phyloP scores from a whole-genome alignment of 2,329 filamentous ascomycete genomes.

The Aureobasidium subglaciale region DNA sequence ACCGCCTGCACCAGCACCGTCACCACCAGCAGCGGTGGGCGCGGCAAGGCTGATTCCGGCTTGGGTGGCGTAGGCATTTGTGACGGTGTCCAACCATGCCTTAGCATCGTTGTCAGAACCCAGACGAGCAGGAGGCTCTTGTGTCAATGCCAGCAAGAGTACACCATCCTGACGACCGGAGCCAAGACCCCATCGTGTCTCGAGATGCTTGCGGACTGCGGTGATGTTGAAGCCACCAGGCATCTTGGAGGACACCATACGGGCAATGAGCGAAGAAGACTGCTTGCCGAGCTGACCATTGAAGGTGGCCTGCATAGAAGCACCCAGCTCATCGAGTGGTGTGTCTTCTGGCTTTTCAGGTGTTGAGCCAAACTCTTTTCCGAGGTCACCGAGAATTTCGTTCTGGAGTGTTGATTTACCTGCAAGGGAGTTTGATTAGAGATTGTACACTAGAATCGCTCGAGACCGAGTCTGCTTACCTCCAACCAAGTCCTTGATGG shows the following conservation, averaged over 20 bases:
- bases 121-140: conserved; percentile 83
- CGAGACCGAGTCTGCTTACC: conserved; percentile 52
- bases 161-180: conserved; percentile 85
- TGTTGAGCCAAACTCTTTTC: conserved; percentile 96
- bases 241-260: conserved; percentile 98
- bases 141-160: conserved; percentile 79
- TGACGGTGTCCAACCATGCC: conserved; percentile 77
- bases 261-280: conserved; percentile 83
- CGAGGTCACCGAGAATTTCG: conserved; percentile 93
- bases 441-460: neutral
- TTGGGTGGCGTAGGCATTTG: conserved; percentile 80
- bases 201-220: conserved; percentile 86
- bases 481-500: conserved; percentile 96
- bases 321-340: conserved; percentile 89
- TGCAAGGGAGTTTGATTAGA: conserved; percentile 31
- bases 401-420: conserved; percentile 98
- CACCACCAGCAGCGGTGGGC: conserved; percentile 62
- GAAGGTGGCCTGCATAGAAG: conserved; percentile 96
- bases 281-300: conserved; percentile 97
- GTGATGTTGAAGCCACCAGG: conserved; percentile 99
- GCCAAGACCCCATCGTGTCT: conserved; percentile 85
- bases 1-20: conserved; percentile 64
- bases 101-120: conserved; percentile 89
- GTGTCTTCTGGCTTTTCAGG: conserved; percentile 98
- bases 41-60: conserved; percentile 79